Evolutionary conservation across 495 filamentous ascomycete genomes (phyloP), one percentile per base, ranked within the genome.

Genomic region (Penicillium tannophilum): DNA sequence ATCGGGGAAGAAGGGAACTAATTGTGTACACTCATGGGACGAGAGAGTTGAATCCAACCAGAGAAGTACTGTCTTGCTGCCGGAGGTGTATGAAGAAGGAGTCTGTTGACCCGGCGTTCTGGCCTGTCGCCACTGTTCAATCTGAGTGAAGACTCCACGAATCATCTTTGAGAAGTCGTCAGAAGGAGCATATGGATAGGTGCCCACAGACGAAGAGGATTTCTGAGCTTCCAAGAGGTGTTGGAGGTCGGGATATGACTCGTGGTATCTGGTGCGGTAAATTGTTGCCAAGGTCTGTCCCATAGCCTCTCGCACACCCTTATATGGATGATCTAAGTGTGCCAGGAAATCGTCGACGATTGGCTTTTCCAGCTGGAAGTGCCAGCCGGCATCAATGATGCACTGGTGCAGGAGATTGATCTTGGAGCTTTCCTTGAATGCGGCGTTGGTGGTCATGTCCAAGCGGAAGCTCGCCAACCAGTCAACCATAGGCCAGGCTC

Each of bases 341-440:
- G 82, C 76, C 28, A 98, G 77, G 72, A 97, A 97, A 71, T 99
- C 87, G 33, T 94, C 78, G 3, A 97, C 72, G 57, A 98, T 92
- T 5, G 95, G 92, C 76, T 91, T 92, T 55, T 96, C 92, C 2
- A 90, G 82, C 59, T 90, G 92, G 80, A 97, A 98, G 72, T 97
- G 94, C 94, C 94, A 99, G 2, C 95, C 95, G 49, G 87, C 80
- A 69, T 96, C 91, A 57, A 84, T 85, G 61, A 98, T 90, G 59
- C 88, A 87, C 62, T 96, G 90, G 63, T 96, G 90, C 35, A 99
- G 79, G 14, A 98, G 82, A 63, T 94, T 89, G 44, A 99, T 90
- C 75, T 97, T 97, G 5, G 93, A 92, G 56, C 93, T 97, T 65
- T 99, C 95, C 72, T 99, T 99, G 83, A 99, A 99, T 10, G 94